Conservation (phyloP, 176 grass and related monocot species). For the Oryza glumipatula region DNA sequence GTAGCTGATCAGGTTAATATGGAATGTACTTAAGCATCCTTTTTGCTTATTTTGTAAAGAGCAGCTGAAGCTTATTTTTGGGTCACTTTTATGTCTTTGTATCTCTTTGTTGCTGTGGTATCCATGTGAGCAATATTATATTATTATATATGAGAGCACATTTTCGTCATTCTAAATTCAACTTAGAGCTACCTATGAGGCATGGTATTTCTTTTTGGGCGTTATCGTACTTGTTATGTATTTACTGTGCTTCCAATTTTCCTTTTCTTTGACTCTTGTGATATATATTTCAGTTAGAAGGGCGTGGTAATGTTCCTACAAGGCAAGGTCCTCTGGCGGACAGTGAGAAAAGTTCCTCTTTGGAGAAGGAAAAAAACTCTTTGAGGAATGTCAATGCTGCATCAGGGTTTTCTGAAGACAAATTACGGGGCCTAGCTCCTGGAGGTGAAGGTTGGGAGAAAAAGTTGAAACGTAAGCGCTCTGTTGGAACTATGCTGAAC, state of each 20-base stretch:
- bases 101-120: background rate
- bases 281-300: conserved; percentile 59
- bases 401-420: conserved; percentile 58
- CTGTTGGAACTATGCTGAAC: conserved; percentile 74
- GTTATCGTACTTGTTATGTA: conserved; percentile 7
- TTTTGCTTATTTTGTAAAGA: background rate
- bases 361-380: conserved; percentile 71
- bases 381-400: conserved; percentile 43
- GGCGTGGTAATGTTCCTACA: conserved; percentile 42
- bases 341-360: conserved; percentile 45
- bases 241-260: background rate
- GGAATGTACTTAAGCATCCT: background rate
- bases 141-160: background rate
- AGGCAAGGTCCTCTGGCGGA: conserved; percentile 53
- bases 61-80: background rate
- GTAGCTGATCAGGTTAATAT: background rate
- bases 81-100: background rate
- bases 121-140: background rate
- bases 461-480: conserved; percentile 69
- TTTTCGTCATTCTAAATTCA: background rate
- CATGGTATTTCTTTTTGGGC: background rate
- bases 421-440: conserved; percentile 62
- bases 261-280: background rate
- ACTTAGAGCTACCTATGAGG: background rate
- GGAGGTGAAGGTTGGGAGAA: conserved; percentile 77